Evolutionary conservation across 306 rosid species (phyloP).

Genomic region (Quercus parvula): DNA sequence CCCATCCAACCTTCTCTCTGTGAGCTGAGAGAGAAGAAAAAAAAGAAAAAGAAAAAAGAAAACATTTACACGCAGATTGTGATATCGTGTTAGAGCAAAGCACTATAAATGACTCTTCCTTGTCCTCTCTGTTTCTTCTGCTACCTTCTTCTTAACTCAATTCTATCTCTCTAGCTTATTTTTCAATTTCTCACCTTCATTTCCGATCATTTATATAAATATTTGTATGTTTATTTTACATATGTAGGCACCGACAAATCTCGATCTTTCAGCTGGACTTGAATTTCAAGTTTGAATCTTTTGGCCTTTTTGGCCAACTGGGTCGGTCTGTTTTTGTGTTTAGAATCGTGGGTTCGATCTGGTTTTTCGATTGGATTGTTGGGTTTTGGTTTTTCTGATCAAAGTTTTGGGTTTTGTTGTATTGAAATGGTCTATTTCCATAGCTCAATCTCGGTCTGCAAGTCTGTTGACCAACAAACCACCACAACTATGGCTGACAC

Average conservation of each 20-base stretch:
- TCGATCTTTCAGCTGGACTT: slow-evolving; percentile 29
- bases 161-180: too few relatives aligned
- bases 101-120: slow-evolving; percentile 36
- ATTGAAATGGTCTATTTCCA: slow-evolving; percentile 94
- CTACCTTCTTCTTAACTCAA: background rate
- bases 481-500: slow-evolving; percentile 55
- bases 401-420: slow-evolving; percentile 15
- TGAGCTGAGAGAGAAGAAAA: background rate
- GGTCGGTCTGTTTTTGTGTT: slow-evolving; percentile 44
- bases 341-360: slow-evolving; percentile 39
- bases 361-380: slow-evolving; percentile 21
- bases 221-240: slow-evolving; percentile 9
- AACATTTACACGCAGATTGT: background rate
- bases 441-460: slow-evolving; percentile 91
- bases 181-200: background rate
- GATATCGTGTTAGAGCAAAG: slow-evolving; percentile 24
- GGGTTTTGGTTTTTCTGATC: slow-evolving; percentile 25
- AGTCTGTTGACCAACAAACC: slow-evolving; percentile 63
- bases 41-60: background rate
- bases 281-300: background rate
- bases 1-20: slow-evolving; percentile 11
- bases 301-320: slow-evolving; percentile 22
- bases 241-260: slow-evolving; percentile 37
- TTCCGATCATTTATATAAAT: background rate
- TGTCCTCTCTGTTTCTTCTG: slow-evolving; percentile 28